Conservation (phyloP, 192 early-diverging fungal species). For the Funneliformis geosporum region DNA sequence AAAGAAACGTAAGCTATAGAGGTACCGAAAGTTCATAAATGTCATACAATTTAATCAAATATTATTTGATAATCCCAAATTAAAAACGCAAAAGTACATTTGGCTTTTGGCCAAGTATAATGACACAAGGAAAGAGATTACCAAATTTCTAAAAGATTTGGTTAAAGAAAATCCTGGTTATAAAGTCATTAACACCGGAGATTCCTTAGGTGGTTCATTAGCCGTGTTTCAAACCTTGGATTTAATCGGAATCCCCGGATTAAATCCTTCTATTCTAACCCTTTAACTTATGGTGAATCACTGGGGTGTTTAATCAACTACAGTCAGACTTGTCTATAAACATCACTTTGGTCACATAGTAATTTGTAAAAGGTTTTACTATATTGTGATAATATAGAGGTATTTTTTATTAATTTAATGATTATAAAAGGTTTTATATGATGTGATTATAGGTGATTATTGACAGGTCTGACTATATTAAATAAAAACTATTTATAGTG, state of each 20-base stretch:
- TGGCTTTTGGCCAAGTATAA: not conserved
- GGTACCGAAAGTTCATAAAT: not conserved
- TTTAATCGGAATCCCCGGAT: conserved; percentile 10
- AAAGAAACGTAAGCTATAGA: conserved; percentile 6
- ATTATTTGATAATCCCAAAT: not conserved
- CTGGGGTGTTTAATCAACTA: no score
- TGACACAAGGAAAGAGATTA: conserved; percentile 13
- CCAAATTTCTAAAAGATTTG: not conserved
- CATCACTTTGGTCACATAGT: no score
- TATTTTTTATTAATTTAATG: no score
- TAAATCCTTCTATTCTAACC: no score
- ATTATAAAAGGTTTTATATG: no score
- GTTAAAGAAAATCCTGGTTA: conserved; percentile 15
- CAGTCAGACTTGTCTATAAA: no score
- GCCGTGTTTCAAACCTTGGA: conserved; percentile 17
- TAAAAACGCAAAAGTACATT: conserved; percentile 1
- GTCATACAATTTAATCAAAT: not conserved
- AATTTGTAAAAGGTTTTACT: no score
- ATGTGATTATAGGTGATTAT: no score
- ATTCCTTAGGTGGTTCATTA: conserved; percentile 17
- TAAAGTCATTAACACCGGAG: conserved; percentile 6
- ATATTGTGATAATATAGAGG: no score
- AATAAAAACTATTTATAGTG: no score
- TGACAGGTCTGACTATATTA: no score
- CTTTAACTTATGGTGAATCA: no score